Percentiles rank a stretch among this genome's conserved stretches.
Conservation (phyloP, 2,329 filamentous ascomycete genomes). For the Alternaria arbusti region DNA sequence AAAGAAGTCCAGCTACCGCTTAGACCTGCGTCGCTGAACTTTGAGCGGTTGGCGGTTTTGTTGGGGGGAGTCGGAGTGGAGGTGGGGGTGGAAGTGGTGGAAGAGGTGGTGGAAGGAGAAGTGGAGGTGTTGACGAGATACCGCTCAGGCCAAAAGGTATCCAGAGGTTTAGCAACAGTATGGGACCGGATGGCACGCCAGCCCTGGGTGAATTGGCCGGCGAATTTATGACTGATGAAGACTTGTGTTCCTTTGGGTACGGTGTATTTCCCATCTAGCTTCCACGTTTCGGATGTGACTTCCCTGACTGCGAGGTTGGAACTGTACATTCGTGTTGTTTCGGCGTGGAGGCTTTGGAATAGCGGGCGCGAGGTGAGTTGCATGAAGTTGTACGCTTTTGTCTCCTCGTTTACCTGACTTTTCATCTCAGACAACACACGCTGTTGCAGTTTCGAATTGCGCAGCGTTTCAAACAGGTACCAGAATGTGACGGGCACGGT, state of each 20-base stretch:
- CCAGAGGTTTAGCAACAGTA: conserved; percentile 2
- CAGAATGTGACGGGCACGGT: conserved; percentile 22
- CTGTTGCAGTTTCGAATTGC: neutral
- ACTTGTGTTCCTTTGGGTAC: conserved; percentile 15
- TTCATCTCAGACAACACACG: conserved; percentile 3
- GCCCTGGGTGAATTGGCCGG: conserved; percentile 6
- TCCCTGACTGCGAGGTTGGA: conserved; percentile 9
- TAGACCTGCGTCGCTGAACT: conserved; percentile 22
- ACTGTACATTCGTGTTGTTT: conserved; percentile 17
- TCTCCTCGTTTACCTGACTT: neutral
- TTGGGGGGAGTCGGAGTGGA: no score
- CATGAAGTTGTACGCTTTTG: conserved; percentile 9
- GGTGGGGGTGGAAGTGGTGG: no score
- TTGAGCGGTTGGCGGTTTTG: neutral
- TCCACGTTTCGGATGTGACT: conserved; percentile 8
- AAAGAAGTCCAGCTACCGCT: conserved; percentile 21
- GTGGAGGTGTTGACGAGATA: conserved; percentile 3
- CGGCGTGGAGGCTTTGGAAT: conserved; percentile 22
- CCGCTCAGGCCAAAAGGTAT: conserved; percentile 22
- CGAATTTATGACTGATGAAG: conserved; percentile 14
- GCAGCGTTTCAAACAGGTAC: conserved; percentile 21
- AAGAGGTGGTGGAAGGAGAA: neutral
- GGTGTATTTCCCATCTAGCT: conserved; percentile 19
- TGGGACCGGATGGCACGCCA: conserved; percentile 6
- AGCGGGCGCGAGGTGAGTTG: conserved; percentile 17